A percentile compares a stretch with the other conserved stretches of the same genome.
Evolutionary conservation across 305 asterid genomes (phyloP).

Genomic region (Fraxinus baroniana): DNA sequence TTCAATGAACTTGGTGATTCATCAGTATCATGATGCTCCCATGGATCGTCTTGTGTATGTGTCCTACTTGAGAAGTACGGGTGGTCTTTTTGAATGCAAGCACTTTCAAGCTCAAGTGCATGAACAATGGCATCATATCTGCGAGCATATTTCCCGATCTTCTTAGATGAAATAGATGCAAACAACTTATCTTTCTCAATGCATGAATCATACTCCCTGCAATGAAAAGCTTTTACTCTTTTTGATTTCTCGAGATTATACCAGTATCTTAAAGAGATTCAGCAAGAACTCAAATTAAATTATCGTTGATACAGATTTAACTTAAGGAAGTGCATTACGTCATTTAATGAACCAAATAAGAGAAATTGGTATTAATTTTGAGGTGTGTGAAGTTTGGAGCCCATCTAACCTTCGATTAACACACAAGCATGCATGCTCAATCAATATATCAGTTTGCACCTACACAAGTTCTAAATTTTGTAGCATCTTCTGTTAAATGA

Average conservation of each 20-base stretch:
- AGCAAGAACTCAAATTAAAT: background rate
- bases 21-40: constrained; percentile 16
- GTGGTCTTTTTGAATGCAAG: background rate
- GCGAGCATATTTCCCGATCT: background rate
- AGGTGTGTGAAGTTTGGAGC: background rate
- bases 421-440: background rate
- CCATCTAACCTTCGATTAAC: background rate
- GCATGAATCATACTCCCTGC: background rate
- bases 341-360: background rate
- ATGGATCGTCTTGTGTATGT: constrained; percentile 2
- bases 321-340: background rate
- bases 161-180: background rate
- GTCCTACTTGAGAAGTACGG: background rate
- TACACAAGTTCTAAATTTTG: background rate
- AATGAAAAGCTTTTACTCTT: background rate
- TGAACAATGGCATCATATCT: background rate
- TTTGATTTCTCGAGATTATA: background rate
- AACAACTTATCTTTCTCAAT: background rate
- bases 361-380: background rate
- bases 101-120: background rate
- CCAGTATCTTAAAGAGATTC: background rate
- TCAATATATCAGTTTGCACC: background rate
- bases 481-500: background rate
- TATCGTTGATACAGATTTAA: background rate
- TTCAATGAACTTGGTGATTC: constrained; percentile 39